These are phyloP conservation scores for Termitomyces sp. DNA, from an alignment of 768 basidiomycete genomes.

Conservation along the genomic window DNA sequence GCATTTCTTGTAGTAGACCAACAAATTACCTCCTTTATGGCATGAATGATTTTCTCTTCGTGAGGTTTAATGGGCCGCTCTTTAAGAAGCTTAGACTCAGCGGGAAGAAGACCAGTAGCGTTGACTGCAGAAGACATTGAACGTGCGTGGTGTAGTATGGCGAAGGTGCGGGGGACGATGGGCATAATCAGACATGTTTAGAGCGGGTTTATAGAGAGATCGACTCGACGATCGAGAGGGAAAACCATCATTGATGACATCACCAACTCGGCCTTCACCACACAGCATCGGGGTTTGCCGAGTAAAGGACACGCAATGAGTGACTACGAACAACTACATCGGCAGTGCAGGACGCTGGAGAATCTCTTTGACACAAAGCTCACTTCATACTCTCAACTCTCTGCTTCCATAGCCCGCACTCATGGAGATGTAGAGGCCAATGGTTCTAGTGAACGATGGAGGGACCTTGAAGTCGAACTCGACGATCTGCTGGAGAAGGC, in stretches of 20 bases:
- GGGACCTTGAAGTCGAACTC: constrained; percentile 80
- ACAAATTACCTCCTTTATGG: background rate
- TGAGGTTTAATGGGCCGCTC: background rate
- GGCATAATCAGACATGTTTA: background rate
- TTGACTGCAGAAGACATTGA: background rate
- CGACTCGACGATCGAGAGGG: background rate
- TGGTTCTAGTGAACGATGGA: constrained; percentile 68
- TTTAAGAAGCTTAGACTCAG: background rate
- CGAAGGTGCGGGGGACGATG: background rate
- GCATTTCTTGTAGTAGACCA: background rate
- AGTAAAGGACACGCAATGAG: constrained; percentile 40
- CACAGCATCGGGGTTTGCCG: constrained; percentile 10
- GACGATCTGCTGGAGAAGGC: constrained; percentile 87
- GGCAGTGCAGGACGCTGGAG: constrained; percentile 91
- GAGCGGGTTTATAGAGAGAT: background rate
- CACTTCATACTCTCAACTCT: constrained; percentile 84
- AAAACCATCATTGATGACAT: constrained; percentile 1
- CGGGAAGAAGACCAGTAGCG: background rate
- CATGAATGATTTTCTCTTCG: background rate
- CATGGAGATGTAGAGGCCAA: constrained; percentile 63
- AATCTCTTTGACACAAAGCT: constrained; percentile 89
- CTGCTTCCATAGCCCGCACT: constrained; percentile 52
- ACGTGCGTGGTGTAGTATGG: background rate
- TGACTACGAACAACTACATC: constrained; percentile 82
- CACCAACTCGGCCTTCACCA: background rate